These are phyloP conservation scores for Fusarium camptoceras DNA, from an alignment of 2,329 filamentous ascomycete genomes.

Conservation along the genomic window DNA sequence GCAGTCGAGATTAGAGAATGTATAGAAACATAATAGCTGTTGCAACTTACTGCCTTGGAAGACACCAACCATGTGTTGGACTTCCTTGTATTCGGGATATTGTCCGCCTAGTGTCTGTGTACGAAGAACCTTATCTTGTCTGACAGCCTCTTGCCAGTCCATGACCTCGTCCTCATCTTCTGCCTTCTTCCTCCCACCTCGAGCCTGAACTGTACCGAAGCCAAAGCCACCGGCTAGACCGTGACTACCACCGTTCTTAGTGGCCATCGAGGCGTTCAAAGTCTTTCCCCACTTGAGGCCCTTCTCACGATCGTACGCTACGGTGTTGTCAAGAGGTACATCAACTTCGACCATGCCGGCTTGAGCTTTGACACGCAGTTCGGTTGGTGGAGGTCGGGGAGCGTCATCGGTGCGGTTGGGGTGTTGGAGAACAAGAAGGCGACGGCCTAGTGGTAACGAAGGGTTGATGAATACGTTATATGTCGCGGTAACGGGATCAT, in stretches of 20 bases:
- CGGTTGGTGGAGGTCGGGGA: conserved; percentile 66
- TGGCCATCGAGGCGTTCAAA: conserved; percentile 69
- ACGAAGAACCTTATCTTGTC: conserved; percentile 77
- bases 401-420: conserved; percentile 77
- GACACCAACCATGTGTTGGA: conserved; percentile 92
- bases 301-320: conserved; percentile 85
- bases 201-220: conserved; percentile 63
- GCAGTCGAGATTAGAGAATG: conserved; percentile 32
- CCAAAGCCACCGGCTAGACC: conserved; percentile 81
- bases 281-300: conserved; percentile 86
- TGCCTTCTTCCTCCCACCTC: conserved; percentile 53
- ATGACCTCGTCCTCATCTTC: conserved; percentile 61
- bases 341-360: conserved; percentile 92
- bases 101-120: conserved; percentile 89
- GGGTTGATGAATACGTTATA: conserved; percentile 93
- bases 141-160: conserved; percentile 75
- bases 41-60: conserved; percentile 78
- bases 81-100: conserved; percentile 74
- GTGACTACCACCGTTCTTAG: conserved; percentile 73
- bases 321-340: conserved; percentile 79
- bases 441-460: conserved; percentile 68
- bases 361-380: conserved; percentile 83
- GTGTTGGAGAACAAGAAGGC: conserved; percentile 88
- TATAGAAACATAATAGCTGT: not conserved
- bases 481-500: conserved; percentile 77